These are phyloP conservation scores for Colletotrichum sojae DNA, from an alignment of 2,329 filamentous ascomycete genomes.

Conservation along the genomic window DNA sequence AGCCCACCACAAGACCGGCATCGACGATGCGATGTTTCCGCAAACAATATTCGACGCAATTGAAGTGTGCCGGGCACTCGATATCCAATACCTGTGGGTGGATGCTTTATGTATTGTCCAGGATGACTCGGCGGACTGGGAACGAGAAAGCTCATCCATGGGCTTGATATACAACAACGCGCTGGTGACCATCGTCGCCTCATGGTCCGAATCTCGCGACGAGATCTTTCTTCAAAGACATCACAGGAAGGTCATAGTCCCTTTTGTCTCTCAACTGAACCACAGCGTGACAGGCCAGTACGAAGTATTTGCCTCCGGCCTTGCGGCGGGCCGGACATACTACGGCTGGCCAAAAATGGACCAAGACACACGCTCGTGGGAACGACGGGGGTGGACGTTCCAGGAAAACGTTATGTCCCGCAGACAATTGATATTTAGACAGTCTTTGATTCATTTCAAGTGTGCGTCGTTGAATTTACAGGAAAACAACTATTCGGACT, in stretches of 20 bases:
- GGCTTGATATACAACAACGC: background rate
- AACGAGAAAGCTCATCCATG: background rate
- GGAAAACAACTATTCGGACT: background rate
- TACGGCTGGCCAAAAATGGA: background rate
- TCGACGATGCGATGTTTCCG: background rate
- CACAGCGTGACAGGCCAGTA: too few species aligned
- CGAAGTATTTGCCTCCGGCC: background rate
- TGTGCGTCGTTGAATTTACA: background rate
- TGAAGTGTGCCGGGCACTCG: background rate
- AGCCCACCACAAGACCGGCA: background rate
- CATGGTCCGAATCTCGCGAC: background rate
- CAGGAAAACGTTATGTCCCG: background rate
- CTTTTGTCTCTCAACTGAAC: background rate
- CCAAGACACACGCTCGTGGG: background rate
- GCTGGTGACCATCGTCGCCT: background rate
- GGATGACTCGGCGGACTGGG: background rate
- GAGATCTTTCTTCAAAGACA: background rate
- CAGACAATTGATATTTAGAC: background rate
- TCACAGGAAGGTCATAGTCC: background rate
- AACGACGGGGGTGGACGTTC: background rate
- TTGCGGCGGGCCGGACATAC: background rate
- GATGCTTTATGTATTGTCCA: background rate
- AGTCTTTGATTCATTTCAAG: background rate
- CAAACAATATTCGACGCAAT: background rate
- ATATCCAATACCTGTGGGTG: background rate